Conservation (phyloP, 331 rosid species). For the Quercus phellos region DNA sequence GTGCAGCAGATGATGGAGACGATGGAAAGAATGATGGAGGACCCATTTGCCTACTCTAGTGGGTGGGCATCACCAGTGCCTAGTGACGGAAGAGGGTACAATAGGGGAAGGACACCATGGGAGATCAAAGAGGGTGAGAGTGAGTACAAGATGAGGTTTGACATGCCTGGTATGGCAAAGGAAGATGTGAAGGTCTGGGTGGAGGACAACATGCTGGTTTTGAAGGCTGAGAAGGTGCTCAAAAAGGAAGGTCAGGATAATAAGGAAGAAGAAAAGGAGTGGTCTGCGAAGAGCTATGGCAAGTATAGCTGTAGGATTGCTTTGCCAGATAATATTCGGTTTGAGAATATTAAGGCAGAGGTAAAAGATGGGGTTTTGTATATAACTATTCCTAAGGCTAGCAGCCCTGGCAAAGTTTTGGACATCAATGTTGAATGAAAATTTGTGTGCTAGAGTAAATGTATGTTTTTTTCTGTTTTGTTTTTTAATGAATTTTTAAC, state of each 20-base stretch:
- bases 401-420: conserved; percentile 24
- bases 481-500: too few species aligned
- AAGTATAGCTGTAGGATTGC: conserved; percentile 64
- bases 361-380: conserved; percentile 84
- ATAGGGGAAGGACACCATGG: conserved; percentile 80
- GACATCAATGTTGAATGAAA: conserved; percentile 51
- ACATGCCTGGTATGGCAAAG: conserved; percentile 85
- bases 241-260: conserved; percentile 15
- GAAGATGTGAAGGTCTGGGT: conserved; percentile 84
- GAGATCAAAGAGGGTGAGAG: conserved; percentile 65
- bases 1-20: conserved; percentile 86
- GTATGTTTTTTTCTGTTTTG: background rate
- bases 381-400: conserved; percentile 56
- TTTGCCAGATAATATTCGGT: conserved; percentile 63
- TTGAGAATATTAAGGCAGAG: conserved; percentile 73
- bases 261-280: conserved; percentile 33
- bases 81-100: conserved; percentile 36
- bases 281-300: conserved; percentile 79
- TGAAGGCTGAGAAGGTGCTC: conserved; percentile 58
- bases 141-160: conserved; percentile 83
- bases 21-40: conserved; percentile 76
- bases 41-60: conserved; percentile 46
- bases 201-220: conserved; percentile 75
- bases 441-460: background rate
- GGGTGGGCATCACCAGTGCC: conserved; percentile 39